Conservation (phyloP, 495 filamentous ascomycete genomes). For the Clavariopsis aquatica region DNA sequence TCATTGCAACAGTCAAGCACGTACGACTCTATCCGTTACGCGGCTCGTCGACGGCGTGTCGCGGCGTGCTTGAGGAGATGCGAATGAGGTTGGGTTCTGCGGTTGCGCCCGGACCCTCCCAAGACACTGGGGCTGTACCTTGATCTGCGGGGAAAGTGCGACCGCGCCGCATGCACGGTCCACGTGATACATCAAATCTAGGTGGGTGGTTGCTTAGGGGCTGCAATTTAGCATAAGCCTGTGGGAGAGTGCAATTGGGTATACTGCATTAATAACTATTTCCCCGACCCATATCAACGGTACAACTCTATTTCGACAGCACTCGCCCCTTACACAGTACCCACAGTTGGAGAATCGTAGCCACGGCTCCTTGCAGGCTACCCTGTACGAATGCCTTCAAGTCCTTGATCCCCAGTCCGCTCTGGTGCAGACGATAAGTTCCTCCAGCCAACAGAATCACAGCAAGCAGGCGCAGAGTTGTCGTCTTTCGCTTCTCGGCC, state of each 20-base stretch:
- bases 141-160: constrained; percentile 7
- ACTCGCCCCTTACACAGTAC: background rate
- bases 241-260: background rate
- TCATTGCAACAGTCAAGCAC: background rate
- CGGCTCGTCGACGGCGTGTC: background rate
- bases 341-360: background rate
- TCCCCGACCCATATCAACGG: background rate
- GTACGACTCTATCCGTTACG: background rate
- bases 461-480: constrained; percentile 6
- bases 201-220: too few relatives aligned
- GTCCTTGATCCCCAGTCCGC: constrained; percentile 21
- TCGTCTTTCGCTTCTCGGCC: constrained; percentile 2
- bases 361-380: background rate
- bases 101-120: constrained; percentile 1
- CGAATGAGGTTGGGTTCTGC: background rate
- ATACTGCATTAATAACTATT: background rate
- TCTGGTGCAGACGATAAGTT: constrained; percentile 9
- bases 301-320: background rate
- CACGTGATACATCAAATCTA: constrained; percentile 6
- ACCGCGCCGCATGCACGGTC: background rate
- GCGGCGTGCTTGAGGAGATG: background rate
- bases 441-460: constrained; percentile 13
- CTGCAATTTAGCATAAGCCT: background rate
- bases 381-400: background rate
- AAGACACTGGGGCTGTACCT: background rate